Evolutionary conservation across 495 filamentous ascomycete genomes (phyloP), one percentile per base, ranked within the genome.

Genomic region (Penicillium bovifimosum): DNA sequence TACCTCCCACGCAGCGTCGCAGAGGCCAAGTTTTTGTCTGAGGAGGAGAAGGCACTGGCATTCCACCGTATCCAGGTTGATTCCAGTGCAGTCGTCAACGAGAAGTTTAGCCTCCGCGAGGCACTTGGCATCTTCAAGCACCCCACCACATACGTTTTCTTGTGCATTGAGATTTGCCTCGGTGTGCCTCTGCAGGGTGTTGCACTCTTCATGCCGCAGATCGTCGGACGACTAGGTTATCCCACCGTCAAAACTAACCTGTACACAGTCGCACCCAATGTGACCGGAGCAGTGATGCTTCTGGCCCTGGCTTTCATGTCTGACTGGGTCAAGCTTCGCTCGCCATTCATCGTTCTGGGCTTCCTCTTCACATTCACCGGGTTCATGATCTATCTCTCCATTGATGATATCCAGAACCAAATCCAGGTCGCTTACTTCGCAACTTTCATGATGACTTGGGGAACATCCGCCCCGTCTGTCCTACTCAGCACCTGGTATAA

Each of bases 381-480:
- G 5, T 86, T 91, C 67, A 78, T 89, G 60, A 86, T 91, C 61
- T 89, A 84, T 54, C 83, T 83, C 0, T 72, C 79, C 29, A 86
- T 89, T 50, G 54, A 58, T 14, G 80, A 90, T 58, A 83, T 87
- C 13, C 53, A 79, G 50, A 52, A 63, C 1, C 65, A 84, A 31
- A 66, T 83, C 9, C 74, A 80, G 27, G 74, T 90, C 2, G 86
- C 86, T 3, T 91, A 91, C 52, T 90, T 87, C 49, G 85, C 86
- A 9, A 80, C 76, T 17, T 91, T 90, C 64, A 88, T 90, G 85
- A 90, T 91, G 86, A 85, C 81, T 13, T 90, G 87, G 86, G 77
- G 77, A 11, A 80, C 78, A 2, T 76, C 72, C 0, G 76, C 77
- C 1, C 78, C 78, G 1, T 79, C 75, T 1, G 77, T 81, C 3